Evolutionary conservation across 768 basidiomycete species (phyloP), one percentile per base, ranked within the genome.

Genomic region (Gyrodon lividus): DNA sequence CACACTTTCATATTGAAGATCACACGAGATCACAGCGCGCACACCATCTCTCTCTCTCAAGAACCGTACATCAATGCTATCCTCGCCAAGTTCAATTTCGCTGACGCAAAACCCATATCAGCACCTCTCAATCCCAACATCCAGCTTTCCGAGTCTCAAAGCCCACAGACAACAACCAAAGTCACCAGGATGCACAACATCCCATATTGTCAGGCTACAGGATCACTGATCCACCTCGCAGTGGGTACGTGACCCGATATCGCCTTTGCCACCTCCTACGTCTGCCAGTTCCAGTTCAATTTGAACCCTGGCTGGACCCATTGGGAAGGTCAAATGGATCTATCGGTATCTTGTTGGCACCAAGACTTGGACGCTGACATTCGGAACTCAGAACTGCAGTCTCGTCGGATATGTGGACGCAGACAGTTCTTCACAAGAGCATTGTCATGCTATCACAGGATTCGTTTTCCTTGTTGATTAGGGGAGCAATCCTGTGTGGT

Each of bases 171-270:
- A 26, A 24, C 41, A 23, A 58, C 57, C 31, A 7, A 67, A 69
- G 19, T 31, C 33, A 35, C 9, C 42, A n/a, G 51, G 14, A 72
- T 70, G 64, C 24, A 51, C 10, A 46, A 50, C 5, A 54, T 63
- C 9, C 70, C 67, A n/a, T 73, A 71, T 46, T 46, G 62, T 2
- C 52, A 63, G 47, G 61, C 64, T 30, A 56, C 71, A 33, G 67
- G 70, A 23, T 54, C 66, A 4, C 57, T 72, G 7, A 57, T 63
- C 52, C 69, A 72, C 39, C 51, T 69, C 1, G 60, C 68, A 13
- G 56, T 59, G 14, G 58, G 54, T 6, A 70, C 69, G 10, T n/a
- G n/a, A n/a, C n/a, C n/a, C n/a, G n/a, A n/a, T n/a, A n/a, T n/a
- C n/a, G n/a, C n/a, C n/a, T n/a, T n/a, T n/a, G n/a, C n/a, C n/a